Percentiles rank a stretch among this genome's conserved stretches.
Evolutionary conservation across 2,329 filamentous ascomycete species (phyloP).

Genomic region (Botrytis fragariae): DNA sequence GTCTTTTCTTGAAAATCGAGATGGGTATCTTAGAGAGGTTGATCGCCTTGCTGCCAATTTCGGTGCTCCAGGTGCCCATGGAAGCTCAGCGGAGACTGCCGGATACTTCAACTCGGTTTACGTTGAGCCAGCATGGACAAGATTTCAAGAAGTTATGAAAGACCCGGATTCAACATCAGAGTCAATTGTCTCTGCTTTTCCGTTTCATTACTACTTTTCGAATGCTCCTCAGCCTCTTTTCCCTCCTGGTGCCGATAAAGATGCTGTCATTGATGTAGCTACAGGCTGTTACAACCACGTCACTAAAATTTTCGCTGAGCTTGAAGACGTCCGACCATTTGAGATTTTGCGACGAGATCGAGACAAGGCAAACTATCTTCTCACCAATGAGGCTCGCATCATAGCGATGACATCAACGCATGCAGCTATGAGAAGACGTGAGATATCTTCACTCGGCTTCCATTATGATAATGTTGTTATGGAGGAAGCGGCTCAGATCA

Average conservation of each 20-base stretch:
- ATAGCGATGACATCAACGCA: conserved; percentile 99
- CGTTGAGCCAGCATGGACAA: conserved; percentile 81
- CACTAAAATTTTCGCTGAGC: conserved; percentile 82
- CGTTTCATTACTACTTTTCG: conserved; percentile 84
- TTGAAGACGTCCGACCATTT: conserved; percentile 91
- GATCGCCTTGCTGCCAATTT: conserved; percentile 82
- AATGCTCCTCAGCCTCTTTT: conserved; percentile 87
- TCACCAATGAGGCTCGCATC: conserved; percentile 94
- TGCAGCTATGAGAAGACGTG: conserved; percentile 87
- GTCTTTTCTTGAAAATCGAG: conserved; percentile 87
- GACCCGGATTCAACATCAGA: conserved; percentile 54
- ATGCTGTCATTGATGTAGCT: conserved; percentile 70
- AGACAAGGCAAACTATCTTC: conserved; percentile 93
- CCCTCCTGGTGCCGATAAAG: conserved; percentile 60
- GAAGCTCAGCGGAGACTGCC: conserved; percentile 92
- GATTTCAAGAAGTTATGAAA: conserved; percentile 68
- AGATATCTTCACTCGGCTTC: conserved; percentile 90
- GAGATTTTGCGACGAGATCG: conserved; percentile 85
- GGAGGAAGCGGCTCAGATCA: conserved; percentile 98
- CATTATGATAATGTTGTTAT: conserved; percentile 97
- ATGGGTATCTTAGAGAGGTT: conserved; percentile 76
- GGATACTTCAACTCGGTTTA: conserved; percentile 96
- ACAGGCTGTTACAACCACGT: conserved; percentile 87
- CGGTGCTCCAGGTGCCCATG: conserved; percentile 87
- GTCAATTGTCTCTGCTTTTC: conserved; percentile 72